Evolutionary conservation across 129 eudicot species (phyloP).

Genomic region (Lactuca sativa): DNA sequence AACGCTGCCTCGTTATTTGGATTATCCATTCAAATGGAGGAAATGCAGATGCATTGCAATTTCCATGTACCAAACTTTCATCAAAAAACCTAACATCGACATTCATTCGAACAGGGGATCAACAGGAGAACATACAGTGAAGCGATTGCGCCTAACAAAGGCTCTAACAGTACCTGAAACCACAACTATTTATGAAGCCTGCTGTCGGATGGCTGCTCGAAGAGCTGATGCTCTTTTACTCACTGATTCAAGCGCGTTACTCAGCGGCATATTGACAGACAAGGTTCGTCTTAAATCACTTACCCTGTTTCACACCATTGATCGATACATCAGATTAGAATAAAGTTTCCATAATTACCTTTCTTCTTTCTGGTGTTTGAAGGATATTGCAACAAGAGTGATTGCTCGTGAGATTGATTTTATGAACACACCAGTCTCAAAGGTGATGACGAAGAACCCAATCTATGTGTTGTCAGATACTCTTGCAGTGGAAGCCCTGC

Average conservation of each 20-base stretch:
- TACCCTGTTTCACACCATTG: neutral
- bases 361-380: slow-evolving; percentile 18
- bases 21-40: neutral
- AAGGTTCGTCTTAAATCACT: slow-evolving; percentile 50
- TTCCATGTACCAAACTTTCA: neutral
- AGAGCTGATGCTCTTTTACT: slow-evolving; percentile 88
- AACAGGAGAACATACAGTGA: slow-evolving; percentile 93
- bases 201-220: slow-evolving; percentile 93
- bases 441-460: slow-evolving; percentile 96
- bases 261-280: slow-evolving; percentile 91
- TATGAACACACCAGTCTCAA: slow-evolving; percentile 84
- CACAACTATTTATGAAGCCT: slow-evolving; percentile 78
- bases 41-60: neutral
- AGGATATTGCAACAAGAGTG: slow-evolving; percentile 92
- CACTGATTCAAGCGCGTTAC: slow-evolving; percentile 88
- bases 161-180: slow-evolving; percentile 89
- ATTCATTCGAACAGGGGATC: slow-evolving; percentile 50
- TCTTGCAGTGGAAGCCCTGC: slow-evolving; percentile 98
- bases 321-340: slow-evolving; percentile 2
- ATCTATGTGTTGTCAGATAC: slow-evolving; percentile 90
- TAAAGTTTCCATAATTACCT: neutral
- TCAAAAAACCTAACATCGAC: neutral
- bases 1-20: neutral
- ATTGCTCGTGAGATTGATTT: slow-evolving; percentile 80
- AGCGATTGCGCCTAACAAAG: slow-evolving; percentile 73